Evolutionary conservation across 2,329 filamentous ascomycete genomes (phyloP), one percentile per base, ranked within the genome.

Genomic region (Claviceps sp.): DNA sequence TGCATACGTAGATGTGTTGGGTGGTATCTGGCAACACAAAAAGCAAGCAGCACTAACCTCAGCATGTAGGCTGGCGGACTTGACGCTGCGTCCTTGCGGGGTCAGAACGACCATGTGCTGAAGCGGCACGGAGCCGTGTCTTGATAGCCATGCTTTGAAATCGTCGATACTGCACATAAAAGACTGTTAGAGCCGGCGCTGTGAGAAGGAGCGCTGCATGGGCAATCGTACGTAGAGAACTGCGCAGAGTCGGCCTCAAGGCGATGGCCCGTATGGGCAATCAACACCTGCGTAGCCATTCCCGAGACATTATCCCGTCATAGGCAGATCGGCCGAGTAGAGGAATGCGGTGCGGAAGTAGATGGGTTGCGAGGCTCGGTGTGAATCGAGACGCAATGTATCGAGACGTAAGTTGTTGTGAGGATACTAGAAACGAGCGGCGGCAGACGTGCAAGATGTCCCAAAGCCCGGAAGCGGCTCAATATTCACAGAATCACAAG

Each of bases 251-350:
- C 87, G 67, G 86, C 79, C 67, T 83, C 77, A 65, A 95, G 78
- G 71, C 85, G 84, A 76, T 88, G 84, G 75, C 91, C 91, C 70
- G 86, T 89, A 73, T 95, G 90, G 77, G 88, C 89, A 66, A 95
- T 84, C 75, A 88, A 87, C 70, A 95, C 84, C 73, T 88, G 82
- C 67, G 91, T 81, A 74, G 87, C 86, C 88, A 95, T 95, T 52
- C 71, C 75, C 79, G 71, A 73, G 72, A 72, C 74, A 77, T 76
- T 53, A 63, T 70, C 70, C 66, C 62, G 60, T 61, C 55, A 54
- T 60, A 59, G 58, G 56, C 48, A 52, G 58, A 58, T 37, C 38
- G 45, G 48, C 52, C 50, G 43, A 46, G 50, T 37, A 13, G 53
- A 41, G 43, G 37, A 22, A 20, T 37, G 50, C 13, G 26, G 30